phyloP scores from a whole-genome alignment of 352 stramenopile genomes.

The Halophytophthora polymorphica region DNA sequence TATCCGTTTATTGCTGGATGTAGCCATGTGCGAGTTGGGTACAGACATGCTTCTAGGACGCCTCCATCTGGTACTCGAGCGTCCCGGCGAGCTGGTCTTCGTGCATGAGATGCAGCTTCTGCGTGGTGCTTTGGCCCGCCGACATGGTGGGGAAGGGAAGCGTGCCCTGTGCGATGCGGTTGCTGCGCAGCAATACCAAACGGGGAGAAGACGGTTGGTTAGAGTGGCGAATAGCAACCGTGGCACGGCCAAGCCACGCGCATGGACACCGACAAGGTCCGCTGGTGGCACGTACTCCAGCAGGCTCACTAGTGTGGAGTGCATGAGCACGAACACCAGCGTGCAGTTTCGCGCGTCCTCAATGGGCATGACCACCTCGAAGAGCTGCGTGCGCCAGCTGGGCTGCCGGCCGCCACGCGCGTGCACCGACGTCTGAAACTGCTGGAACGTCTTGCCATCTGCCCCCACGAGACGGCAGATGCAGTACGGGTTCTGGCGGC shows the following conservation, averaged over 20 bases:
- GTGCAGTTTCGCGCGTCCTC: conserved; percentile 22
- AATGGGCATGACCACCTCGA: conserved; percentile 19
- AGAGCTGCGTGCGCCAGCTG: conserved; percentile 22
- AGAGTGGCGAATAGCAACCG: background rate
- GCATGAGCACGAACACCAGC: conserved; percentile 25
- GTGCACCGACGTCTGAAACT: conserved; percentile 24
- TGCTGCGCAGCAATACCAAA: conserved; percentile 9
- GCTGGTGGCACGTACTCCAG: conserved; percentile 18
- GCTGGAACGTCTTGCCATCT: conserved; percentile 15
- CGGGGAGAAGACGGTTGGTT: background rate
- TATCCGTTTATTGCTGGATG: too few species aligned
- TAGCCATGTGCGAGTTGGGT: too few species aligned
- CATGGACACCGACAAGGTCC: too few species aligned
- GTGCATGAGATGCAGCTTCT: conserved; percentile 27
- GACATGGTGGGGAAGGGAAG: conserved; percentile 20
- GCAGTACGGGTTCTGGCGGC: conserved; percentile 23
- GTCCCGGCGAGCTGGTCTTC: conserved; percentile 18
- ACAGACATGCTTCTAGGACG: too few species aligned
- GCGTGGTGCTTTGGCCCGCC: conserved; percentile 13
- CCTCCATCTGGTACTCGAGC: conserved; percentile 22
- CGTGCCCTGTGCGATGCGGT: conserved; percentile 24
- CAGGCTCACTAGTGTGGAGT: conserved; percentile 14
- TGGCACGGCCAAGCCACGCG: too few species aligned
- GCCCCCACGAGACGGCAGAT: conserved; percentile 20
- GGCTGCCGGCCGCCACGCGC: conserved; percentile 18